Conservation (phyloP, 306 rosid species). For the Erythrophleum fordii region DNA sequence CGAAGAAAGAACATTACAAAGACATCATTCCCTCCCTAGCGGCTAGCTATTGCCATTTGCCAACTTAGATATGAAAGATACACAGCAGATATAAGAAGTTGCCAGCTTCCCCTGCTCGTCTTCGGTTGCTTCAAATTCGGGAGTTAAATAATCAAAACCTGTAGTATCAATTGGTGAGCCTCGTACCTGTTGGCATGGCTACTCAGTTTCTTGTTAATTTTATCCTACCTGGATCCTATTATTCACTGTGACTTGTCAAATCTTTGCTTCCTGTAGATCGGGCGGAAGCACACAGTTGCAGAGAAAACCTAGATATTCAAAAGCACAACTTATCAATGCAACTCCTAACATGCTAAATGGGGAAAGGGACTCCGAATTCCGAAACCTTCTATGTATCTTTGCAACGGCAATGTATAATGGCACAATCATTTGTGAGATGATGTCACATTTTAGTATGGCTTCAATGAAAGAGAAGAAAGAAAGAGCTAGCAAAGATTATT, state of each 20-base stretch:
- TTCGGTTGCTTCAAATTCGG: conserved; percentile 20
- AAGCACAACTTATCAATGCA: background rate
- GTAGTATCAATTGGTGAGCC: background rate
- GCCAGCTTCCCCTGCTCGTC: conserved; percentile 42
- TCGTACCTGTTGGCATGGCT: conserved; percentile 60
- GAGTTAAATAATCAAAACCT: background rate
- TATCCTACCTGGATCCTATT: conserved; percentile 50
- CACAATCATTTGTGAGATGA: no score
- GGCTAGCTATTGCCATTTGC: background rate
- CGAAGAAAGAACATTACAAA: conserved; percentile 9
- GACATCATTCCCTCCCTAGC: conserved; percentile 38
- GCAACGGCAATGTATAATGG: no score
- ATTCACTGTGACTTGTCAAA: conserved; percentile 55
- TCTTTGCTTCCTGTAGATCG: conserved; percentile 60
- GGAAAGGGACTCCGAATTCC: no score
- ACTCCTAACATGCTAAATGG: no score
- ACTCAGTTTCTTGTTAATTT: conserved; percentile 62
- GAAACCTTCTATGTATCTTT: no score
- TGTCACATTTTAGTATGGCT: background rate
- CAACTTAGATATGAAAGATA: background rate
- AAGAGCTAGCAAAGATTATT: no score
- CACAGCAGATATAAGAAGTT: conserved; percentile 28
- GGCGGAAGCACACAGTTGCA: conserved; percentile 57
- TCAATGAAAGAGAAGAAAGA: no score
- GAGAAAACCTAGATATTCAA: conserved; percentile 25